A percentile compares a stretch with the other conserved stretches of the same genome.
Evolutionary conservation across 2,329 filamentous ascomycete species (phyloP).

Genomic region (Neoarthrinium moseri): DNA sequence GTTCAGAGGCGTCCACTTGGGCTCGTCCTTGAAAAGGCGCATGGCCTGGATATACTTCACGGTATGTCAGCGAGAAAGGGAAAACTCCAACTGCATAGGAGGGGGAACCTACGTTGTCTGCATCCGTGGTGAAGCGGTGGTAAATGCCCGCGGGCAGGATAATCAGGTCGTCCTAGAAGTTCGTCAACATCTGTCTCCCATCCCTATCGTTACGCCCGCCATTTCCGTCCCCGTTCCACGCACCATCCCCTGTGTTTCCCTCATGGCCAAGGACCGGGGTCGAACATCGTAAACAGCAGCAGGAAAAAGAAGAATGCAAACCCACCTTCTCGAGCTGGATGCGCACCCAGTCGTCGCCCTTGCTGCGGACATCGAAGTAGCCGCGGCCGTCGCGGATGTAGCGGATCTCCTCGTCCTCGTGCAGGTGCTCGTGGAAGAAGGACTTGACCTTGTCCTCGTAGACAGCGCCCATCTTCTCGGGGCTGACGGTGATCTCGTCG

Average conservation of each 20-base stretch:
- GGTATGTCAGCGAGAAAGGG: background rate
- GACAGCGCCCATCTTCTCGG: conserved; percentile 75
- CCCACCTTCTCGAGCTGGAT: conserved; percentile 75
- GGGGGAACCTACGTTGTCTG: conserved; percentile 70
- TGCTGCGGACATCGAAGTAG: conserved; percentile 87
- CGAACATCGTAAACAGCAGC: no score
- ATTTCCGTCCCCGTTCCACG: background rate
- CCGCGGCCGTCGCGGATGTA: conserved; percentile 88
- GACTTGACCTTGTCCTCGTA: conserved; percentile 93
- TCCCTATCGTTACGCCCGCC: background rate
- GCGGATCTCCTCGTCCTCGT: conserved; percentile 97
- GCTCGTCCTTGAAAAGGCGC: conserved; percentile 96
- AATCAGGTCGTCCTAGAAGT: conserved; percentile 69
- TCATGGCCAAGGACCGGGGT: no score
- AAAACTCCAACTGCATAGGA: conserved; percentile 1
- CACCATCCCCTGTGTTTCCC: no score
- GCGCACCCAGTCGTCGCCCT: conserved; percentile 84
- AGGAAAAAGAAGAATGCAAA: conserved; percentile 1
- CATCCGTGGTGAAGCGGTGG: conserved; percentile 94
- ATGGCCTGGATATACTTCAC: conserved; percentile 88
- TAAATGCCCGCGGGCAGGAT: conserved; percentile 95
- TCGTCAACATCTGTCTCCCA: conserved; percentile 1
- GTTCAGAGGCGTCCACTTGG: conserved; percentile 96
- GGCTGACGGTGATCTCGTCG: conserved; percentile 88
- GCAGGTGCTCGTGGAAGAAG: conserved; percentile 94